These are phyloP conservation scores for Chernovozyma aurita DNA, from an alignment of 1,139 yeast genomes.

Conservation along the genomic window DNA sequence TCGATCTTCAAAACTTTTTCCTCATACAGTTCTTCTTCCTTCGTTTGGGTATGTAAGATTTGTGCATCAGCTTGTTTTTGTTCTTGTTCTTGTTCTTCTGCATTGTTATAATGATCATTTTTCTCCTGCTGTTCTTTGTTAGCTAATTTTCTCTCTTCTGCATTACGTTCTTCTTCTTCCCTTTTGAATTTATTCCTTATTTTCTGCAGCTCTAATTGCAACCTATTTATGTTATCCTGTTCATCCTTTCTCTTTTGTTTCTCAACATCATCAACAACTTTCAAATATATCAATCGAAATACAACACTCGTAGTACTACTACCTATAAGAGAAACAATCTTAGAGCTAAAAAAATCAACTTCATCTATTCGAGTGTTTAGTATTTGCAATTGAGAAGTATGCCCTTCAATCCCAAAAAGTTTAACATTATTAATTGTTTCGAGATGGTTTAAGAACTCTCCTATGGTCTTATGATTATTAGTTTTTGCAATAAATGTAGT, in stretches of 20 bases:
- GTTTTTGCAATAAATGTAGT: slow-evolving; percentile 8
- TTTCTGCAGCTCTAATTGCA: slow-evolving; percentile 1
- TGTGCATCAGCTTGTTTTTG: neutral
- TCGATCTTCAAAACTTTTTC: neutral
- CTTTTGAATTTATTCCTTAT: slow-evolving; percentile 4
- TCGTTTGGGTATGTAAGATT: no score
- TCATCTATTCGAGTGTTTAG: slow-evolving; percentile 8
- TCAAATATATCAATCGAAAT: slow-evolving; percentile 18
- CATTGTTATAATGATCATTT: slow-evolving; percentile 4
- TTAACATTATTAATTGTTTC: slow-evolving; percentile 5
- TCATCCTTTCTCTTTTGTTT: slow-evolving; percentile 5
- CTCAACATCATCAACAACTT: slow-evolving; percentile 9
- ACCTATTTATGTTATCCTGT: slow-evolving; percentile 1
- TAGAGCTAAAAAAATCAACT: slow-evolving; percentile 8
- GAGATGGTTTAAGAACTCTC: slow-evolving; percentile 11
- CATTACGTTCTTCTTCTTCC: slow-evolving; percentile 6
- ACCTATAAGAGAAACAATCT: slow-evolving; percentile 15
- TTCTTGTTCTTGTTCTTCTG: slow-evolving; percentile 5
- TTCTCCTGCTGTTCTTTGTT: slow-evolving; percentile 1
- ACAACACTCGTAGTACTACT: slow-evolving; percentile 12
- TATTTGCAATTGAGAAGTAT: slow-evolving; percentile 9
- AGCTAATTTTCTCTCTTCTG: slow-evolving; percentile 5
- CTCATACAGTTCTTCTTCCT: slow-evolving; percentile 1
- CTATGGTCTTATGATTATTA: slow-evolving; percentile 9
- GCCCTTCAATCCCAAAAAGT: slow-evolving; percentile 5